Percentiles rank a stretch among this genome's conserved stretches.
Conservation (phyloP, 257 asterid species). For the Solanum habrochaites region DNA sequence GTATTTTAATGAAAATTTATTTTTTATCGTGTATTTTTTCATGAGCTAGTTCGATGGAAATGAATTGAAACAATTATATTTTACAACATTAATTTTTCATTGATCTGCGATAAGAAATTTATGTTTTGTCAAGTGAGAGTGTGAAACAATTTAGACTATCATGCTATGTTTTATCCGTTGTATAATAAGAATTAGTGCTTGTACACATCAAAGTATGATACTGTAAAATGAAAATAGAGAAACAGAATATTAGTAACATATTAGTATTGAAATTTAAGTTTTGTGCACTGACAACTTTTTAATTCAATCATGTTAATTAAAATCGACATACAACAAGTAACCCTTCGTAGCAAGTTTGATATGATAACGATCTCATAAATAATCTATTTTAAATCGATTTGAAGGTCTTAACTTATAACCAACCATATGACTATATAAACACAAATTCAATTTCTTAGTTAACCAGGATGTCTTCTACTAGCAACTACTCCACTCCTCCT, state of each 20-base stretch:
- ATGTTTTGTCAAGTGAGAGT: neutral
- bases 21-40: rapidly evolving
- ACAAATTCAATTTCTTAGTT: neutral
- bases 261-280: neutral
- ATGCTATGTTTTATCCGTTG: neutral
- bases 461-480: neutral
- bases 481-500: slow-evolving; percentile 8
- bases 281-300: neutral
- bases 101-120: neutral
- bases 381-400: no score
- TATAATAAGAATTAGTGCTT: neutral
- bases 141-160: neutral
- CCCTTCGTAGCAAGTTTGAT: neutral
- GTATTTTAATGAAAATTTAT: neutral
- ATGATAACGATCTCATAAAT: neutral
- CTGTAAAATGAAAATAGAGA: neutral
- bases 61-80: neutral
- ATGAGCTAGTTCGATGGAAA: neutral
- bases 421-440: no score
- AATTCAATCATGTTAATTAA: neutral
- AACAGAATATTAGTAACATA: neutral
- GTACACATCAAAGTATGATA: neutral
- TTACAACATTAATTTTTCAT: neutral
- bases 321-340: neutral
- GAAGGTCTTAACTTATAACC: no score